Evolutionary conservation across 2,329 filamentous ascomycete species (phyloP), one percentile per base, ranked within the genome.

Genomic region (Ophiostoma himal-ulmi): DNA sequence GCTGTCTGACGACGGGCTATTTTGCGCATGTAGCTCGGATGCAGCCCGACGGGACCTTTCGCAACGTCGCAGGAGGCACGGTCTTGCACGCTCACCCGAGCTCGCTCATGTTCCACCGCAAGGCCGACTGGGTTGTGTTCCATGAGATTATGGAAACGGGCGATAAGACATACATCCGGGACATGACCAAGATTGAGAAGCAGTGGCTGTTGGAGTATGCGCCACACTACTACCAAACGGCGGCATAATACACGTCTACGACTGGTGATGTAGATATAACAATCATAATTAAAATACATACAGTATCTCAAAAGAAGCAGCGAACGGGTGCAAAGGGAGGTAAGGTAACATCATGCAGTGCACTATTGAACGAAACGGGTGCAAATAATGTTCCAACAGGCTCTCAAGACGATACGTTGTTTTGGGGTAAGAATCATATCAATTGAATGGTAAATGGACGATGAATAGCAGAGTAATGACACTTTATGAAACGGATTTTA

Each of bases 91-190:
- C 93, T 30, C 95, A 99, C 80, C 95, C 95, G 0, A 96, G 88
- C 77, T 96, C 91, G 54, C 81, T 98, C 75, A 93, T 98, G 88
- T 98, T 98, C 83, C 96, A 97, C 79, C 89, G 94, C 70, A 97
- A 96, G 82, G 93, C 93, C 13, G 93, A 97, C 74, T 98, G 94
- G 93, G 93, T 98, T 11, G 86, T 99, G 44, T 99, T 97, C 77
- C 91, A 96, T 76, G 94, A 97, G 80, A 88, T 97, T 52, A 88
- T 97, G 84, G 92, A 98, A 81, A 96, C 92, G 5, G 88, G 90
- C 11, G 88, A 87, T 73, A 98, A 98, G 83, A 93, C 87, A 0
- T 98, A 90, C 77, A 96, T 99, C 75, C 85, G 93, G 70, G 94
- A 98, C 79, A 83, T 98, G 71, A 95, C 90, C n/a, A 95, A 92